Evolutionary conservation across 2,329 filamentous ascomycete genomes (phyloP).

Genomic region (Arthrobotrys megalospora): DNA sequence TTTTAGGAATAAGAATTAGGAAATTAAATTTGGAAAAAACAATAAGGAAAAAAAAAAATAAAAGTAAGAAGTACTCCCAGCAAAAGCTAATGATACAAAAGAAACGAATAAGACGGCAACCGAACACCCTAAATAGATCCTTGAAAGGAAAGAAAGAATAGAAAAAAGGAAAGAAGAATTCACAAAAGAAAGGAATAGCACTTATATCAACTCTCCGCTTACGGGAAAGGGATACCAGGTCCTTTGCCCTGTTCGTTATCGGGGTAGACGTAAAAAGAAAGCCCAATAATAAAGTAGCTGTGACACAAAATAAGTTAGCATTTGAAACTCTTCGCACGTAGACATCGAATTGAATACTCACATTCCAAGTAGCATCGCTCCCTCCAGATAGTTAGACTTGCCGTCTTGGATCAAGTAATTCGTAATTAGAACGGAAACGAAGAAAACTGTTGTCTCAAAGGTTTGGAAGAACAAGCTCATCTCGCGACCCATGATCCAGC

Average conservation of each 20-base stretch:
- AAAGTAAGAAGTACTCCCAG: constrained; percentile 18
- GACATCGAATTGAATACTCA: constrained; percentile 65
- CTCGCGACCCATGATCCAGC: constrained; percentile 80
- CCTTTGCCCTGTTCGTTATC: constrained; percentile 67
- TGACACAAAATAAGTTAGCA: constrained; percentile 8
- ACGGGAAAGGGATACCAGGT: constrained; percentile 46
- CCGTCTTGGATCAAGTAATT: constrained; percentile 82
- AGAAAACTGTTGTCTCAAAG: constrained; percentile 67
- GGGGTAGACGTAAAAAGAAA: constrained; percentile 76
- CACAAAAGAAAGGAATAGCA: constrained; percentile 40
- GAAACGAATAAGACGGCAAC: constrained; percentile 19
- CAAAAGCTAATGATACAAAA: constrained; percentile 51
- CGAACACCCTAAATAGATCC: constrained; percentile 9
- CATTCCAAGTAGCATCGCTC: constrained; percentile 78
- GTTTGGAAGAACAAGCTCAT: constrained; percentile 87
- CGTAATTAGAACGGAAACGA: constrained; percentile 64
- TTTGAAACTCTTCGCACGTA: background rate
- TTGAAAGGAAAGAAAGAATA: constrained; percentile 24
- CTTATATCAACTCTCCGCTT: constrained; percentile 3
- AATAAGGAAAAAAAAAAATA: constrained; percentile 4
- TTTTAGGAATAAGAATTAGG: constrained; percentile 29
- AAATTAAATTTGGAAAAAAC: constrained; percentile 24
- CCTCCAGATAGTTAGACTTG: constrained; percentile 87
- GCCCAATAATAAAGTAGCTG: constrained; percentile 73
- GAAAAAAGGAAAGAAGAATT: constrained; percentile 21